Conservation (phyloP, 345 rosid genomes). For the Melastoma malabathricum region DNA sequence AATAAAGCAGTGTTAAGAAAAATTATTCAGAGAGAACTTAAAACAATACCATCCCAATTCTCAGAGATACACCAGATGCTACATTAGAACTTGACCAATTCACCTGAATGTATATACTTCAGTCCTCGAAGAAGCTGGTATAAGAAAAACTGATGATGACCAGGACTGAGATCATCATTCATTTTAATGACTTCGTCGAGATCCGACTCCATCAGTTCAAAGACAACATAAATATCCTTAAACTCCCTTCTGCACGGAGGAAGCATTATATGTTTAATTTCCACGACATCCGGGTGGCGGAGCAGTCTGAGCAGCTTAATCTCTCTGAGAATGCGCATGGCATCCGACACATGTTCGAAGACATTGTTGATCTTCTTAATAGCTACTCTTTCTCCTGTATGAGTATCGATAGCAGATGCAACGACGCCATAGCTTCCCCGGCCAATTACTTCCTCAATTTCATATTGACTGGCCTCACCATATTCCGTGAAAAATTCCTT, state of each 20-base stretch:
- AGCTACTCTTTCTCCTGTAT: slow-evolving; percentile 88
- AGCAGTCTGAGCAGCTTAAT: slow-evolving; percentile 91
- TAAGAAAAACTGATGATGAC: slow-evolving; percentile 90
- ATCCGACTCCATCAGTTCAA: slow-evolving; percentile 97
- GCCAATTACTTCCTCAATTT: slow-evolving; percentile 90
- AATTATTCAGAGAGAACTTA: slow-evolving; percentile 6
- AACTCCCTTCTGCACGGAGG: slow-evolving; percentile 92
- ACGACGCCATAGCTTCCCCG: slow-evolving; percentile 98
- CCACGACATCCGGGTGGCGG: slow-evolving; percentile 70
- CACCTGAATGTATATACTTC: slow-evolving; percentile 89
- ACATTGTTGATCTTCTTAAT: slow-evolving; percentile 88
- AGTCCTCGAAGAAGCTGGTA: slow-evolving; percentile 97
- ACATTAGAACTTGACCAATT: not conserved
- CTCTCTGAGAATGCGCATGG: slow-evolving; percentile 83
- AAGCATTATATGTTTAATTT: slow-evolving; percentile 92
- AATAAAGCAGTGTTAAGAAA: slow-evolving; percentile 3
- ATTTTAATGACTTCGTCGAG: slow-evolving; percentile 83
- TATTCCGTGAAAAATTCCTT: slow-evolving; percentile 91
- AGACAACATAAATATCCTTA: slow-evolving; percentile 85
- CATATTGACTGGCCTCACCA: slow-evolving; percentile 92
- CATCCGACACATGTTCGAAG: slow-evolving; percentile 90
- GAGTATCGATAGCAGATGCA: slow-evolving; percentile 86
- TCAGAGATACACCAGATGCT: no score
- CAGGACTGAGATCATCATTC: slow-evolving; percentile 83
- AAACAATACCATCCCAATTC: not conserved